Percentiles rank a stretch among this genome's conserved stretches.
These are phyloP conservation scores for Senecio squalidus DNA, from an alignment of 140 eudicot species.

Conservation along the genomic window DNA sequence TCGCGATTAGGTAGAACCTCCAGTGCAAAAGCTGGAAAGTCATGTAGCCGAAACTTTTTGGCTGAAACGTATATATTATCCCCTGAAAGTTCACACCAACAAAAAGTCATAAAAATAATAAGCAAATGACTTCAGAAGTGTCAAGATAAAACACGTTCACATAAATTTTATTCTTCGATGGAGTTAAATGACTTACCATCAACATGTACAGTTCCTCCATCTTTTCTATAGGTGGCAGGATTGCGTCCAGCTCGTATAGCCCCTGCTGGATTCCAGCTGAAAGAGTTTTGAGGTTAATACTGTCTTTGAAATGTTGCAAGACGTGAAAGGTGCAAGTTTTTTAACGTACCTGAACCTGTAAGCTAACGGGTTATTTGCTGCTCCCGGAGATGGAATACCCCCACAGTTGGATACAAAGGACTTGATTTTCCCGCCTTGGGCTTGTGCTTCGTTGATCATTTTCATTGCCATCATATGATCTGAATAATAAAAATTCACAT, in stretches of 20 bases:
- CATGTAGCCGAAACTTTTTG: slow-evolving; percentile 55
- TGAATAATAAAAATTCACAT: slow-evolving; percentile 28
- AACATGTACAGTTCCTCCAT: slow-evolving; percentile 56
- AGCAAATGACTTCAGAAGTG: background rate
- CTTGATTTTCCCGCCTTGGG: slow-evolving; percentile 62
- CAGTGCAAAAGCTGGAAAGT: slow-evolving; percentile 93
- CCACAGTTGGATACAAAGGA: slow-evolving; percentile 95
- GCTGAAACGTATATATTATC: slow-evolving; percentile 80
- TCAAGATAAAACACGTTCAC: background rate
- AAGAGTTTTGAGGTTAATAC: too few relatives aligned
- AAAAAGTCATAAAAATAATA: background rate
- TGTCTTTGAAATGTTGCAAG: too few relatives aligned
- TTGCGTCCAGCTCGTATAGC: too few relatives aligned
- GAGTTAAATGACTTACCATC: slow-evolving; percentile 52
- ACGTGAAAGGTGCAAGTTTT: too few relatives aligned
- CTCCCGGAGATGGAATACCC: slow-evolving; percentile 95
- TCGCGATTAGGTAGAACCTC: slow-evolving; percentile 91
- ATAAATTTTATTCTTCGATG: slow-evolving; percentile 4
- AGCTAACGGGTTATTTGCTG: slow-evolving; percentile 93
- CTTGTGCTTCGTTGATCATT: slow-evolving; percentile 85
- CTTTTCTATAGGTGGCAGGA: too few relatives aligned
- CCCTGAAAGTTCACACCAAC: slow-evolving; percentile 52
- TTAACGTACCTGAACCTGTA: too few relatives aligned
- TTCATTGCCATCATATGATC: slow-evolving; percentile 99
- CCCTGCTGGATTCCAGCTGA: too few relatives aligned